These are phyloP conservation scores for Hypoxylon rubiginosum DNA, from an alignment of 2,329 filamentous ascomycete species.

Conservation along the genomic window DNA sequence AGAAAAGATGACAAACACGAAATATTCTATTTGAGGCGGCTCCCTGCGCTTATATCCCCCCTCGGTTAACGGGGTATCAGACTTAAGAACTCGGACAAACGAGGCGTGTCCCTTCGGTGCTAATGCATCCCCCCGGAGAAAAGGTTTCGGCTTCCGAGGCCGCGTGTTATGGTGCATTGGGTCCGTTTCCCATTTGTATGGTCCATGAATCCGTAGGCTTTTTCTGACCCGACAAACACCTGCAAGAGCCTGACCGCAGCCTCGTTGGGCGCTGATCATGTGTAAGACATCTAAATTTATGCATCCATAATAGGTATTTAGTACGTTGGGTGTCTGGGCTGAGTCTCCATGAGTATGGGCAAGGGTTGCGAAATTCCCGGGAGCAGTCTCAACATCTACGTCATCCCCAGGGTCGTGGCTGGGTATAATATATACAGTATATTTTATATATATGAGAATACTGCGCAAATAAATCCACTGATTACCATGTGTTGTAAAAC, in stretches of 20 bases:
- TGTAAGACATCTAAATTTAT: neutral
- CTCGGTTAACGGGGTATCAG: conserved; percentile 31
- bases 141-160: conserved; percentile 35
- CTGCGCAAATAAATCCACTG: neutral
- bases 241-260: neutral
- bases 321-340: too few species aligned
- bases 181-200: neutral
- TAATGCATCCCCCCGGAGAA: conserved; percentile 18
- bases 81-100: conserved; percentile 32
- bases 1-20: conserved; percentile 35
- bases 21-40: conserved; percentile 36
- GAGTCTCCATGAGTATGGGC: neutral
- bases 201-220: neutral
- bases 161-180: neutral
- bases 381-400: neutral
- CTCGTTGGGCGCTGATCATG: neutral
- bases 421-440: neutral
- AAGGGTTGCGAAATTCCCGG: neutral
- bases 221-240: too few species aligned
- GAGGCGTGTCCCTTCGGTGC: conserved; percentile 31
- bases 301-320: too few species aligned
- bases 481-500: neutral
- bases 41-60: conserved; percentile 28
- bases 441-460: neutral
- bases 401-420: conserved; percentile 7